A percentile compares a stretch with the other conserved stretches of the same genome.
phyloP scores from a whole-genome alignment of 2,329 filamentous ascomycete species.

The Talaromyces albobiverticillius region DNA sequence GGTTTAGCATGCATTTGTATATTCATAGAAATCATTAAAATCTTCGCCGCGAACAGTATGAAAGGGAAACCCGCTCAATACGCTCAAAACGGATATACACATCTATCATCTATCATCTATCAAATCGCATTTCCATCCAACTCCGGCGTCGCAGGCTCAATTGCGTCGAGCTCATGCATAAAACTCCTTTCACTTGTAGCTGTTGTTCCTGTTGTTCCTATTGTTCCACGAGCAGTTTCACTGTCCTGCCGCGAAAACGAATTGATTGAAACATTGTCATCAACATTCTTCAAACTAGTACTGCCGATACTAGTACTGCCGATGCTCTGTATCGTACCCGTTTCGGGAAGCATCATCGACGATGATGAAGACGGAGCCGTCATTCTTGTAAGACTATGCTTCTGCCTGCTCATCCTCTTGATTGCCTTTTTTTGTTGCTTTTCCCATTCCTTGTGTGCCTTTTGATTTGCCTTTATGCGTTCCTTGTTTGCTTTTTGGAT shows the following conservation, averaged over 20 bases:
- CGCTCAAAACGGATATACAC: too few species aligned
- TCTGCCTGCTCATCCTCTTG: slow-evolving; percentile 4
- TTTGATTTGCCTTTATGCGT: slow-evolving; percentile 11
- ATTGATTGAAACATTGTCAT: not conserved
- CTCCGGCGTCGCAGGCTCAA: not conserved
- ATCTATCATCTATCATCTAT: too few species aligned
- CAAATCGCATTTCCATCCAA: not conserved
- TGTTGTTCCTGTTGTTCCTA: too few species aligned
- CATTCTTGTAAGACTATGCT: not conserved
- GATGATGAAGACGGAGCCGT: not conserved
- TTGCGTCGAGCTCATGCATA: not conserved
- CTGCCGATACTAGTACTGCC: not conserved
- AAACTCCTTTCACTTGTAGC: not conserved
- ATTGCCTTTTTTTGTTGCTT: slow-evolving; percentile 12
- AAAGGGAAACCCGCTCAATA: too few species aligned
- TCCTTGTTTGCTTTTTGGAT: slow-evolving; percentile 16
- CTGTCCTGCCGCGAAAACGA: not conserved
- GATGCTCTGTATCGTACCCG: not conserved
- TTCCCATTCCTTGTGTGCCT: slow-evolving; percentile 12
- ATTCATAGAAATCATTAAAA: too few species aligned
- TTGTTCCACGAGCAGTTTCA: too few species aligned
- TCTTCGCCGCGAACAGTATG: too few species aligned
- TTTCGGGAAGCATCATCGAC: slow-evolving; percentile 3
- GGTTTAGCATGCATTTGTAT: too few species aligned
- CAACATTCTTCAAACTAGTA: not conserved